phyloP scores from a whole-genome alignment of 495 filamentous ascomycete species.

The Xylaria palmicola region DNA sequence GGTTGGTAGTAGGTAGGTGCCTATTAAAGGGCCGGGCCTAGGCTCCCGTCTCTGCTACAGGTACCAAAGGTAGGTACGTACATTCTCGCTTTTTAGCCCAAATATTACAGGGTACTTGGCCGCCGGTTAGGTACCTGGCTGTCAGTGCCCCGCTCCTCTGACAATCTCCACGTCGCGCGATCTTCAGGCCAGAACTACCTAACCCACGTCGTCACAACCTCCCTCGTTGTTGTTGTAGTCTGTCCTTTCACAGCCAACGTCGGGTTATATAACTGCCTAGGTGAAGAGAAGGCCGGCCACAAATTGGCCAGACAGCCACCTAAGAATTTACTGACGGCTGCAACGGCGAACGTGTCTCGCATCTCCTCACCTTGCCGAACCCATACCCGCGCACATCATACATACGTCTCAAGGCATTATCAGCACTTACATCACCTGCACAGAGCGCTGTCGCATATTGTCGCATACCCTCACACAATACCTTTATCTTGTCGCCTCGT shows the following conservation, averaged over 20 bases:
- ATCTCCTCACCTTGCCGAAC: neutral
- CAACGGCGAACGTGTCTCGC: neutral
- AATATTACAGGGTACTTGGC: no score
- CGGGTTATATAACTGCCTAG: neutral
- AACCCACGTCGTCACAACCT: neutral
- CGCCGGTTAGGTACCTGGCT: neutral
- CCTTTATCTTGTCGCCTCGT: constrained; percentile 16
- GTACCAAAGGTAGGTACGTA: no score
- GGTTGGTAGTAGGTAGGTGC: no score
- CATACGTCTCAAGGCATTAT: neutral
- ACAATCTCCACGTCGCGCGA: constrained; percentile 10
- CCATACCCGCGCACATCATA: neutral
- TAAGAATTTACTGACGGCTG: neutral
- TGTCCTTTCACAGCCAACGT: constrained; percentile 2
- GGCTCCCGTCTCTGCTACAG: no score
- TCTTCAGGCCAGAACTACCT: neutral
- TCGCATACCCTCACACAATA: neutral
- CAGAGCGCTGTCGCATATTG: constrained; percentile 21
- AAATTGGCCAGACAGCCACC: neutral
- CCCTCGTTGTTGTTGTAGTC: constrained; percentile 5
- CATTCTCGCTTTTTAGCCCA: no score
- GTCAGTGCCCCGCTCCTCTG: neutral
- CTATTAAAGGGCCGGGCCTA: no score
- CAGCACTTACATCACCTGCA: neutral
- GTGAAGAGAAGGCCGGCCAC: neutral